Conservation (phyloP, 495 filamentous ascomycete genomes). For the Penicillium verhagenii region DNA sequence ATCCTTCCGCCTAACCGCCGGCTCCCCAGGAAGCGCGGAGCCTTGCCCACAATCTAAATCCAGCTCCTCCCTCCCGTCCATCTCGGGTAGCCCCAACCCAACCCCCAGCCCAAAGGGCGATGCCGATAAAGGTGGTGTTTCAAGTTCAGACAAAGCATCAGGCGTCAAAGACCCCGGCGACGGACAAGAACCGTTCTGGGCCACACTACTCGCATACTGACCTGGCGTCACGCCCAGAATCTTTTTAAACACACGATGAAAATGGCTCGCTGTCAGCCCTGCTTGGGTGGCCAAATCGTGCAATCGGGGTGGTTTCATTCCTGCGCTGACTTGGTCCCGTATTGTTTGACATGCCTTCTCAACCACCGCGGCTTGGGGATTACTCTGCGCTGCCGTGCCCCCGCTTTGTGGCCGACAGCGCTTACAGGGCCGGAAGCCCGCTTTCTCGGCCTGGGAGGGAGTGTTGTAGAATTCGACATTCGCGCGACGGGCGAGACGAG, state of each 20-base stretch:
- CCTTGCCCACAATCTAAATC: conserved; percentile 14
- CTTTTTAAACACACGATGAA: conserved; percentile 63
- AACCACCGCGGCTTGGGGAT: conserved; percentile 45
- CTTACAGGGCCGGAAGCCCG: conserved; percentile 63
- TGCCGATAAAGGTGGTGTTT: conserved; percentile 3
- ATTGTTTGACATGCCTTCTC: conserved; percentile 44
- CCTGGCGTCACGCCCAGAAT: conserved; percentile 60
- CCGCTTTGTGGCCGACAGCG: conserved; percentile 56
- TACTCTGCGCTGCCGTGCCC: conserved; percentile 30
- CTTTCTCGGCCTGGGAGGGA: conserved; percentile 51
- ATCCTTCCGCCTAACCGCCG: conserved; percentile 9
- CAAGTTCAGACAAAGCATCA: conserved; percentile 12
- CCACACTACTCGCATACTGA: conserved; percentile 39
- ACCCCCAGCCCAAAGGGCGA: not conserved
- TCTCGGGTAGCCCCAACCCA: conserved; percentile 4
- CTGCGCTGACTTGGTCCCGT: conserved; percentile 21
- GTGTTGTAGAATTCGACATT: conserved; percentile 60
- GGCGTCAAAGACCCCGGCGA: conserved; percentile 8
- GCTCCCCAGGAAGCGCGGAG: conserved; percentile 5
- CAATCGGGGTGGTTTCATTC: conserved; percentile 43
- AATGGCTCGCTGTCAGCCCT: conserved; percentile 58
- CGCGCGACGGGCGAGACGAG: conserved; percentile 59
- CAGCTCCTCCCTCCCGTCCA: conserved; percentile 8
- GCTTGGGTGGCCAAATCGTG: conserved; percentile 52
- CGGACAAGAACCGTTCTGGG: conserved; percentile 3